Evolutionary conservation across 2,329 filamentous ascomycete species (phyloP), one percentile per base, ranked within the genome.

Genomic region (Apiospora phragmitis): DNA sequence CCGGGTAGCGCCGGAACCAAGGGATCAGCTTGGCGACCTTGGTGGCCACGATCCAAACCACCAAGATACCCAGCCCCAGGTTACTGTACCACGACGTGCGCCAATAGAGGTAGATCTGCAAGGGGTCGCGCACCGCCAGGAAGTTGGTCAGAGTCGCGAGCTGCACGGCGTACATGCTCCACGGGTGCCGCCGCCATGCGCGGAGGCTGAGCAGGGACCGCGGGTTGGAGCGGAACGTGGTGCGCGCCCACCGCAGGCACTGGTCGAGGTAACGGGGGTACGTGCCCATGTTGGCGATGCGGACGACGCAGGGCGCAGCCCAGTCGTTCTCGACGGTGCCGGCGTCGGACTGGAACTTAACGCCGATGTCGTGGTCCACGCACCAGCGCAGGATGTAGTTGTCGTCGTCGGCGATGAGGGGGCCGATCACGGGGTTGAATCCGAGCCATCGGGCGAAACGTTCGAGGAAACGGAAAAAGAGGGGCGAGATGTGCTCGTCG

Each of bases 311-410:
- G 18, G 47, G 29, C 1, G 47, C 24, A 24, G 45, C 45, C 21
- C 18, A 12, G 24, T 29, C 26, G 16, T 55, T 18, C 2, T 5
- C 9, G 6, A 9, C n/a, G 2, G 26, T 32, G 16, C 49, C 49
- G 2, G 12, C 12, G 38, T 66, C 14, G 70, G 85, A 84, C 75
- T 92, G 89, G 68, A 91, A 85, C 65, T 83, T 82, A 71, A 91
- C 85, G 9, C 83, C 80, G 83, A 84, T 89, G n/a, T 83, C 83
- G 7, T 84, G 77, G 12, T 80, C 80, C 55, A 88, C 83, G 7
- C 86, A 81, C 72, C 84, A 88, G 14, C 89, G 82, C 0, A 89
- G 91, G 45, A 88, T 80, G 74, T 85, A 91, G 77, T 91, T 91
- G 80, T 92, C 89, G 71, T 91, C 89, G 72, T 91, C 89, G 0